Base-by-base conservation (phyloP, 192 early-diverging fungal species). In the Diversispora eburnea region DNA sequence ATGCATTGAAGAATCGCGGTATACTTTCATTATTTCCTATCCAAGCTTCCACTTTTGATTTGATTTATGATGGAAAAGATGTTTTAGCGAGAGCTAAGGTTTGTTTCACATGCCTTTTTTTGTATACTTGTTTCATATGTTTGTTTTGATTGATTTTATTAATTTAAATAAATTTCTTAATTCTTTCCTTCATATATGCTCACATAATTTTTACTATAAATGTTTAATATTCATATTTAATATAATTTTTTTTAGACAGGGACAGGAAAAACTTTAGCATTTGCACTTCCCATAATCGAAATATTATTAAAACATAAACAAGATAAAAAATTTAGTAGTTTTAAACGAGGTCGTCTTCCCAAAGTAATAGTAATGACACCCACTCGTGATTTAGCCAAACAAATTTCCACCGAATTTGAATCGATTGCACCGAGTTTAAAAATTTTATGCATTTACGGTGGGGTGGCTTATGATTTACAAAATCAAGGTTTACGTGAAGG, bases 11-110 rank as follows among this genome's bases (percentile, higher is more conserved):
- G n/a, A 76, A 70, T 3, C 88, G 91, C 51, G 93, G 92, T 47
- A 91, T 97, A 67, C 87, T 86, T 22, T 81, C 89, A 6, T 85
- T 98, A 20, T 98, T 98, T 80, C 94, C 95, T 10, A 98, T 98
- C 59, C 96, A 98, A 80, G 94, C 95, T 42, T 92, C 91, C 67
- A 93, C 92, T 8, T 88, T 90, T 72, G 77, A 88, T 56, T 80
- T 80, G 19, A 89, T 94, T 74, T 87, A 78, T 46, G 89, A 91
- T 52, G 92, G 92, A 72, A 84, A 91, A 59, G 92, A 93, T 73
- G 74, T 93, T 22, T 79, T 93, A 19, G 92, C 87, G 57, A 84
- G 88, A 77, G 88, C 88, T 13, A 80, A 86, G 54, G 67, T 57
- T 54, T 54, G n/a, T 54, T 17, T 49, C 48, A 13, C 25, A 33